Conservation (phyloP, 345 rosid genomes). For the Syzygium aromaticum region DNA sequence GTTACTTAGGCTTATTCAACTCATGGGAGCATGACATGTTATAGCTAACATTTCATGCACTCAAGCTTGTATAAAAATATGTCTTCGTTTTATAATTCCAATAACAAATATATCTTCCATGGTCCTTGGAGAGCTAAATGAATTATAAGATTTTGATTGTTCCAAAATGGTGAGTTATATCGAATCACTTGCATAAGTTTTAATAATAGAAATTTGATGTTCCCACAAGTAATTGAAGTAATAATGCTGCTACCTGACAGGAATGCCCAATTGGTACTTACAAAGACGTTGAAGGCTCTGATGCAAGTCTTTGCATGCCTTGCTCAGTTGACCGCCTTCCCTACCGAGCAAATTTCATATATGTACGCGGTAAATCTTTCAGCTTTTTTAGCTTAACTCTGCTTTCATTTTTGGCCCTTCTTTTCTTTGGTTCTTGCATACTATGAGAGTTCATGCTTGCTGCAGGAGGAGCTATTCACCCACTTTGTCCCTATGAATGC, state of each 20-base stretch:
- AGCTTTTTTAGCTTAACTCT: background rate
- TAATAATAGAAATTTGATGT: background rate
- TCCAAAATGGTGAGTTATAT: background rate
- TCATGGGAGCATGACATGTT: background rate
- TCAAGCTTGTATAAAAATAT: background rate
- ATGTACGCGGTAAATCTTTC: constrained; percentile 61
- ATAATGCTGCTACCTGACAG: constrained; percentile 19
- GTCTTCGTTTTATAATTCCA: background rate
- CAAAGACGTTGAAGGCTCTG: constrained; percentile 83
- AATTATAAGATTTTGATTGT: background rate
- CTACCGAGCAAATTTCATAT: constrained; percentile 65
- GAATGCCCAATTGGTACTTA: constrained; percentile 97
- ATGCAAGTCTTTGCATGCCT: constrained; percentile 69
- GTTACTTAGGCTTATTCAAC: background rate
- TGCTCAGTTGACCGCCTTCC: constrained; percentile 82
- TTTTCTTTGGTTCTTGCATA: constrained; percentile 9
- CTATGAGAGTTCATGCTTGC: constrained; percentile 10
- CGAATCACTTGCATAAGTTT: background rate
- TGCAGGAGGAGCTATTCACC: constrained; percentile 74
- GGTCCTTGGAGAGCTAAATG: background rate
- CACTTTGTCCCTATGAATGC: constrained; percentile 79
- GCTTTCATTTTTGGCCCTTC: constrained; percentile 1
- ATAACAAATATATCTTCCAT: background rate
- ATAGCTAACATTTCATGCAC: background rate
- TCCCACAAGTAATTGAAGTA: background rate